Conservation (phyloP, 345 rosid genomes). For the Populus nigra region DNA sequence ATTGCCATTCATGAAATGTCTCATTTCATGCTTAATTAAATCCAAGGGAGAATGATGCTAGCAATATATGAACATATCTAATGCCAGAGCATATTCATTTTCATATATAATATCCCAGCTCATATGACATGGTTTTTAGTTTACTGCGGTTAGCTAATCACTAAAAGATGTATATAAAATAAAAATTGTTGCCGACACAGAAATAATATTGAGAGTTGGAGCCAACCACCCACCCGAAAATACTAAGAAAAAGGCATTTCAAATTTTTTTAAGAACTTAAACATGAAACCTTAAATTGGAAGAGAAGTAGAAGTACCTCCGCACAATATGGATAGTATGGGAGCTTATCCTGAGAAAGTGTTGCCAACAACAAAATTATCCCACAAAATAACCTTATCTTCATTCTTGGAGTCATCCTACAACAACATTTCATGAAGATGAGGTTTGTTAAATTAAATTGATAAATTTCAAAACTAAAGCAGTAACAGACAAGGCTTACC, state of each 20-base stretch:
- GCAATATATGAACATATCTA: too few species aligned
- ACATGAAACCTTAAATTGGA: neutral
- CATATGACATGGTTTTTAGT: neutral
- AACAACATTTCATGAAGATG: slow-evolving; percentile 9
- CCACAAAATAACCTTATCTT: slow-evolving; percentile 56
- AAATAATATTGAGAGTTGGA: too few species aligned
- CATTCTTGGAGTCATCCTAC: slow-evolving; percentile 60
- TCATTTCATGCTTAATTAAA: neutral
- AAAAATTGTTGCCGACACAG: too few species aligned
- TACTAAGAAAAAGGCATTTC: neutral
- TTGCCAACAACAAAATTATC: slow-evolving; percentile 49
- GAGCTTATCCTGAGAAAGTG: slow-evolving; percentile 69
- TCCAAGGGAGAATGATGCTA: too few species aligned
- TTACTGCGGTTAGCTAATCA: neutral
- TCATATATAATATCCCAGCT: too few species aligned
- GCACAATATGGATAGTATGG: slow-evolving; percentile 54
- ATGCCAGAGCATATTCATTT: too few species aligned
- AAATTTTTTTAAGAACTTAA: neutral
- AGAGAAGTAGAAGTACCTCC: slow-evolving; percentile 42
- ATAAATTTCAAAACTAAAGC: slow-evolving; percentile 1
- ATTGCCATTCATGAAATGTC: neutral
- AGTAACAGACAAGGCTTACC: slow-evolving; percentile 39
- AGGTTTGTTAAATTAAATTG: neutral
- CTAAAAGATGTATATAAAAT: neutral
- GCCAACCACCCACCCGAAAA: neutral